Base-by-base conservation (phyloP, 768 basidiomycete species). In the Favolaschia claudopus region DNA sequence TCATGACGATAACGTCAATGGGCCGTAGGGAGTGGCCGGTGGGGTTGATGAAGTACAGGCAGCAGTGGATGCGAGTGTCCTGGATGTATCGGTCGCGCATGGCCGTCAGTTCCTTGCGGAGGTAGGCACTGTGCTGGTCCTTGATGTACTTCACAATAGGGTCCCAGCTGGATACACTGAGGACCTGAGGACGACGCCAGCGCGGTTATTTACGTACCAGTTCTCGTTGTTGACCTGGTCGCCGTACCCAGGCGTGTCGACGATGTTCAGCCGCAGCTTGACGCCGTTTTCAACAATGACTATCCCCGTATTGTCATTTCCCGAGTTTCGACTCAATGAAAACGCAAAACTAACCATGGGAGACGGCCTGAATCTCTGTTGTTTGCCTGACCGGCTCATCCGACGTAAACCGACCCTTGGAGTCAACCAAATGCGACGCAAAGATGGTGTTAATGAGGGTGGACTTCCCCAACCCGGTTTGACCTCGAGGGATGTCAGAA, bases 131-230 rank as follows among this genome's bases (percentile, higher is more conserved):
- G 82, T 99, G 96, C 74, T 99, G 96, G 83, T 99, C 96, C 81
- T 96, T 95, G 82, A 98, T 98, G 76, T 99, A 97, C 77, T 97
- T 98, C 73, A 99, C 85, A 69, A 99, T 99, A 38, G 96, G 93
- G 70, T 99, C 96, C 96, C 96, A 99, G 83, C 93, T 96, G 60
- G n/a, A n/a, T n/a, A n/a, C n/a, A n/a, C n/a, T n/a, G n/a, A n/a
- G n/a, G n/a, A n/a, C n/a, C n/a, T n/a, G n/a, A n/a, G n/a, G n/a
- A n/a, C n/a, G n/a, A n/a, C n/a, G n/a, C n/a, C n/a, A n/a, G n/a
- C n/a, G n/a, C n/a, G n/a, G n/a, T n/a, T n/a, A n/a, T 33, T 33
- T 27, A 75, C 88, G 44, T 68, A 95, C 93, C 97, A 98, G 75
- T 92, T 92, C 76, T 99, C 96, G 76, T 99, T 99, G 86, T 99